Base-by-base conservation (phyloP, 2,329 filamentous ascomycete species). In the Lithohypha guttulata region DNA sequence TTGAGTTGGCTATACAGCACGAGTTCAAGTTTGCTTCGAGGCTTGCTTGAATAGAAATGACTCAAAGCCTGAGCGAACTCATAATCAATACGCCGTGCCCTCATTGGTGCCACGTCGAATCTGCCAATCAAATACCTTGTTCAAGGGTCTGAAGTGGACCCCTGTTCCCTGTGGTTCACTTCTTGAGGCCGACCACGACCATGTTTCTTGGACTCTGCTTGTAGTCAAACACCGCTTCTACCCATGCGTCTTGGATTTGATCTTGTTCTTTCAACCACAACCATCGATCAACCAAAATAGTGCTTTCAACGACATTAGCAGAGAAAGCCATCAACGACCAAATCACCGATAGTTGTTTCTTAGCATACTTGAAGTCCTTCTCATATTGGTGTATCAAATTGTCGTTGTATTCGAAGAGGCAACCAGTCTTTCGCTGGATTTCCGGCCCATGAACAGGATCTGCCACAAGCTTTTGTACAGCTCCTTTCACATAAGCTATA, bases 291-390 rank as follows among this genome's bases (percentile, higher is more conserved):
- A 81, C 76, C 36, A 93, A 85, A 52, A 98, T 89, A 43, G 93
- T 66, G 21, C 85, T 84, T 65, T 98, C 91, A 2, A 93, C 79
- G 3, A 94, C 81, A 14, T 77, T 77, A 2, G 89, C 87, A 58
- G 85, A 93, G 53, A 94, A 95, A 1, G 91, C 87, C 89, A 98
- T 98, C 53, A 98, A 59, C 50, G 77, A 85, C 91, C 91, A 98
- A 43, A 93, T 75, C 6, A 93, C 72, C 54, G 81, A 85, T 26
- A 98, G 64, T 55, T 95, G 81, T 51, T 85, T 82, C 63, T 81
- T 84, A 39, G 80, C 69, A 26, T 69, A 68, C 20, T 59, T 57
- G 59, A 81, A 95, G 28, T 61, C 57, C 7, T 57, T 53, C 53
- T 83, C 80, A 57, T 96, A 98, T 10, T 51, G 59, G 7, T 70